Evolutionary conservation across 495 filamentous ascomycete species (phyloP), one percentile per base, ranked within the genome.

Genomic region (Hypoxylon lienhwacheense): DNA sequence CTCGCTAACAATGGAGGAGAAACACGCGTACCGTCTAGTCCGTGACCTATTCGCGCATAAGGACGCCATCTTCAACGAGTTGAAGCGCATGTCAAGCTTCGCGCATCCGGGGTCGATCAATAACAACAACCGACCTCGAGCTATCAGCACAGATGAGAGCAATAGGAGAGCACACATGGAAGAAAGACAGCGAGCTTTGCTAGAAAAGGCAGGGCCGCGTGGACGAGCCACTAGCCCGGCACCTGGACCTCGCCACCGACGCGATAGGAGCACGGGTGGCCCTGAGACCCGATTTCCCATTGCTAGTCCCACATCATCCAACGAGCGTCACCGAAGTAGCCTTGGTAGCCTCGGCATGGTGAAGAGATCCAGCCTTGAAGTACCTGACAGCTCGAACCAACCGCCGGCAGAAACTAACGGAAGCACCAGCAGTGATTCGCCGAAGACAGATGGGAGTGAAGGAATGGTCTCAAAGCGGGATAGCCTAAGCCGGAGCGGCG

Each of bases 21-120:
- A 88, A 46, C 92, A 92, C 73, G 85, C 85, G 55, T 95, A 91
- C 73, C 90, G 93, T 36, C 80, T 99, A 39, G 83, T 97, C 45
- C 87, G 91, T 34, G 93, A 99, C 66, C 81, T 99, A 14, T 92
- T 99, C 62, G 83, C 85, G 2, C 86, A 97, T 70, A 97, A 97
- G 67, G 89, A 96, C 54, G 78, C 85, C 40, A 95, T 99, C 65
- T 99, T 99, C 67, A 86, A 87, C 53, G 93, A 97, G 70, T 77
- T 99, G 48, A 99, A 99, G 73, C 91, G 93, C 45, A 86, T 92
- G 57, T 88, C 85, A 1, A 88, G 84, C 45, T 76, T 83, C 7
- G 73, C 73, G n/a, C 80, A 83, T 37, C 75, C 78, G 7, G 72
- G 69, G n/a, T 69, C 77, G 5, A 55, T 75, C 32, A 69, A 65